A percentile compares a stretch with the other conserved stretches of the same genome.
Conservation (phyloP, 1,284 basidiomycete genomes). For the Exobasidium cylindrosporum region DNA sequence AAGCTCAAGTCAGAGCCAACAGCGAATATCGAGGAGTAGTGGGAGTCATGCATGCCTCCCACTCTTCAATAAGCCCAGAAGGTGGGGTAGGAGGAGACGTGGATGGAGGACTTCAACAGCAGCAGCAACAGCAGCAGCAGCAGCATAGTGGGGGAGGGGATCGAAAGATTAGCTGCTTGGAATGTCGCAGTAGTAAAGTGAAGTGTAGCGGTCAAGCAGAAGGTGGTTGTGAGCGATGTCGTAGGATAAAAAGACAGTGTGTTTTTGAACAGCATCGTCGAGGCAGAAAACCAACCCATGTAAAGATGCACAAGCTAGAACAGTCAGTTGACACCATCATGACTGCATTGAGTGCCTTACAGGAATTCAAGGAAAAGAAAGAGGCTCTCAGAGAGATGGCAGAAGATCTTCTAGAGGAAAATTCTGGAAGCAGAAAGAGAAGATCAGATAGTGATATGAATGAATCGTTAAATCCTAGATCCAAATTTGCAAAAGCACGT, state of each 20-base stretch:
- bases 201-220: conserved; percentile 11
- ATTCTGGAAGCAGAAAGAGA: background rate
- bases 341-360: conserved; percentile 9
- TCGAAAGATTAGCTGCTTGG: conserved; percentile 12
- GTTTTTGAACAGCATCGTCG: conserved; percentile 10
- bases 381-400: background rate
- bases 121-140: too few species aligned
- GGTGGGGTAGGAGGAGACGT: background rate
- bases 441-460: background rate
- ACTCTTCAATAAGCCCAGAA: background rate
- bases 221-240: conserved; percentile 8
- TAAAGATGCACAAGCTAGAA: conserved; percentile 4
- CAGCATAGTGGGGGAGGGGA: background rate
- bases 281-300: background rate
- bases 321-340: conserved; percentile 10
- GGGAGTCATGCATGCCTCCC: background rate
- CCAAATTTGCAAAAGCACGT: conserved; percentile 6
- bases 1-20: too few species aligned
- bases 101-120: background rate
- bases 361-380: background rate
- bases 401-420: background rate
- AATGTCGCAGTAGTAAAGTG: conserved; percentile 12
- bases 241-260: background rate
- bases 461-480: background rate
- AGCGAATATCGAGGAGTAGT: background rate